A percentile compares a stretch with the other conserved stretches of the same genome.
phyloP scores from a whole-genome alignment of 768 basidiomycete genomes.

The Tulasnella sp. region DNA sequence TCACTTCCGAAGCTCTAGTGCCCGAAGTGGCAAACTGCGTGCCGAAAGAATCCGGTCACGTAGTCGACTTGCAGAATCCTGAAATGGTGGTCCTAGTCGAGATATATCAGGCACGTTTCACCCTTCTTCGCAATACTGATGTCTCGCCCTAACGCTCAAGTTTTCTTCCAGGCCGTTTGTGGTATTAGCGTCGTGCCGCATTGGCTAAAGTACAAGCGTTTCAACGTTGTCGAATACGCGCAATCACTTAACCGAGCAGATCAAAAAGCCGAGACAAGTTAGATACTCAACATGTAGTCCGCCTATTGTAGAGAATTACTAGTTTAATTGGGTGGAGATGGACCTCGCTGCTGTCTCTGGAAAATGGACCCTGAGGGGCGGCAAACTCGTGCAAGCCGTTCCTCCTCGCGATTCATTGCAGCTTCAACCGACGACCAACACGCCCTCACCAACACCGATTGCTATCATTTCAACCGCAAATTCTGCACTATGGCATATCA shows the following conservation, averaged over 20 bases:
- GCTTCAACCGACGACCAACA: neutral
- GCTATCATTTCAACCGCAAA: neutral
- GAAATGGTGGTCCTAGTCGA: slow-evolving; percentile 68
- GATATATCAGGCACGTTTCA: slow-evolving; percentile 57
- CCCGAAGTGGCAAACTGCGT: slow-evolving; percentile 60
- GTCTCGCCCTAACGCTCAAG: neutral
- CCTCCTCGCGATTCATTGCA: slow-evolving; percentile 1
- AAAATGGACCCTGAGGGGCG: neutral
- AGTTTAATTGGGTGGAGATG: neutral
- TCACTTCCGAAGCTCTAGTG: slow-evolving; percentile 48
- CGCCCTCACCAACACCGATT: neutral
- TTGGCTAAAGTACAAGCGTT: slow-evolving; percentile 61
- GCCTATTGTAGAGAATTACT: too few relatives aligned
- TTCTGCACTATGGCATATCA: slow-evolving; percentile 1
- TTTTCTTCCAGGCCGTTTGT: slow-evolving; percentile 48
- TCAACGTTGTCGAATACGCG: slow-evolving; percentile 68
- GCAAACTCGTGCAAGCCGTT: neutral
- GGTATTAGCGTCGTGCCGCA: slow-evolving; percentile 63
- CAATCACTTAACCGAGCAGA: slow-evolving; percentile 34
- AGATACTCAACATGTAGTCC: too few relatives aligned
- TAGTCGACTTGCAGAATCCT: slow-evolving; percentile 55
- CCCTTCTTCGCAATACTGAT: neutral
- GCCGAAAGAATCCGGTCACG: slow-evolving; percentile 41
- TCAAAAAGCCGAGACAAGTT: neutral
- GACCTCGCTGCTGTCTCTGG: neutral